phyloP scores from a whole-genome alignment of 305 asterid genomes.

The Fraxinus paxiana region DNA sequence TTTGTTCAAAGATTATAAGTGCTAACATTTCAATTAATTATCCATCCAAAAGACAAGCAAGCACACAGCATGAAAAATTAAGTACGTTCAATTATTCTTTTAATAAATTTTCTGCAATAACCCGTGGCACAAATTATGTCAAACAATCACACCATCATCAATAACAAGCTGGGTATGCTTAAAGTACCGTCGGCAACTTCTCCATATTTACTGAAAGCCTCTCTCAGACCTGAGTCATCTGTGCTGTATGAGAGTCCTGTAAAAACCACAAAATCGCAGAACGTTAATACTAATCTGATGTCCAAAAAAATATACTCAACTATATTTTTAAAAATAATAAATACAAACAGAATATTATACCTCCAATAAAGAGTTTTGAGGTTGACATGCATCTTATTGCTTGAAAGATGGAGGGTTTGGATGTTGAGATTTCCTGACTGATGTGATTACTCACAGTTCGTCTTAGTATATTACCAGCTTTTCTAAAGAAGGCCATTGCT shows the following conservation, averaged over 20 bases:
- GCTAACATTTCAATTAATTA: background rate
- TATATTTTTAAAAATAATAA: background rate
- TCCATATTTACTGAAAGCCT: constrained; percentile 68
- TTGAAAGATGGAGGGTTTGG: constrained; percentile 58
- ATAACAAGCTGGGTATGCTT: constrained; percentile 6
- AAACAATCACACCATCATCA: background rate
- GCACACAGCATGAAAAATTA: background rate
- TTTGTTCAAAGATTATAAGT: background rate
- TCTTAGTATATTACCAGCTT: constrained; percentile 53
- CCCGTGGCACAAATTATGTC: background rate
- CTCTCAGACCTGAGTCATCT: constrained; percentile 48
- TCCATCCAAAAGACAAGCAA: background rate
- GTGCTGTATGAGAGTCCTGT: constrained; percentile 70
- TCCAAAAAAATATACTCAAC: background rate
- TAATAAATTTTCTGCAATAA: background rate
- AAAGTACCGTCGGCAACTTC: constrained; percentile 63
- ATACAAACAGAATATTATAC: constrained; percentile 28
- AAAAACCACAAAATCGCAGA: constrained; percentile 19
- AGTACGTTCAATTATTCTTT: background rate
- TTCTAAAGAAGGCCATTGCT: constrained; percentile 74
- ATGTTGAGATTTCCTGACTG: constrained; percentile 39
- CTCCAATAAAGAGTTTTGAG: constrained; percentile 79
- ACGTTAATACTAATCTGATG: constrained; percentile 2
- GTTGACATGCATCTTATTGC: constrained; percentile 74
- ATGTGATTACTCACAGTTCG: constrained; percentile 38